Evolutionary conservation across 2,329 filamentous ascomycete species (phyloP).

Genomic region (Metarhizium album): DNA sequence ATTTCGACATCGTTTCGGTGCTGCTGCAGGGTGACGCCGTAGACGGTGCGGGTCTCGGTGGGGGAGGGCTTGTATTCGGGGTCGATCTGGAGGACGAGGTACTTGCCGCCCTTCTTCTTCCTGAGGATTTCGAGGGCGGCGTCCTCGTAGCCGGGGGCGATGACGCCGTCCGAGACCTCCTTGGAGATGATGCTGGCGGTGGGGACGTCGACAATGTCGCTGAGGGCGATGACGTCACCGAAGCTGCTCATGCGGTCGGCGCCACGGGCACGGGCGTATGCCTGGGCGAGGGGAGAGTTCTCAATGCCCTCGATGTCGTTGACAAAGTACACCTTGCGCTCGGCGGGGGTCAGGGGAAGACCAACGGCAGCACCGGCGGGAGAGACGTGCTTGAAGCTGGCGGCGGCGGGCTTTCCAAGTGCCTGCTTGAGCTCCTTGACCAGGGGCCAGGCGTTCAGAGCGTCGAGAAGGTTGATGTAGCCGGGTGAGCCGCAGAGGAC

Average conservation of each 20-base stretch:
- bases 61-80: constrained; percentile 71
- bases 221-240: constrained; percentile 90
- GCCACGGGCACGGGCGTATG: constrained; percentile 88
- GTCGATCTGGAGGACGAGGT: constrained; percentile 93
- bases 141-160: constrained; percentile 76
- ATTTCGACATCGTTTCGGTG: constrained; percentile 88
- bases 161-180: constrained; percentile 94
- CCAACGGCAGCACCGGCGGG: constrained; percentile 93
- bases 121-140: constrained; percentile 83
- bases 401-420: constrained; percentile 78
- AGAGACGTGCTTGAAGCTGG: constrained; percentile 98
- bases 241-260: constrained; percentile 99
- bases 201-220: constrained; percentile 78
- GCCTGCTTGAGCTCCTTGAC: constrained; percentile 93
- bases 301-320: constrained; percentile 88
- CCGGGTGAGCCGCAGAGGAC: constrained; percentile 81
- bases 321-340: constrained; percentile 98
- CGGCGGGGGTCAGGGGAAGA: constrained; percentile 70
- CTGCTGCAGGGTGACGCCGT: constrained; percentile 80
- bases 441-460: constrained; percentile 90
- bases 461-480: constrained; percentile 95
- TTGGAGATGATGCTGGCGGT: constrained; percentile 97
- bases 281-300: constrained; percentile 76
- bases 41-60: constrained; percentile 78
- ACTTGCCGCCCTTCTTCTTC: constrained; percentile 98